Base-by-base conservation (phyloP, 2,329 filamentous ascomycete species). In the Fusarium abutilonis region DNA sequence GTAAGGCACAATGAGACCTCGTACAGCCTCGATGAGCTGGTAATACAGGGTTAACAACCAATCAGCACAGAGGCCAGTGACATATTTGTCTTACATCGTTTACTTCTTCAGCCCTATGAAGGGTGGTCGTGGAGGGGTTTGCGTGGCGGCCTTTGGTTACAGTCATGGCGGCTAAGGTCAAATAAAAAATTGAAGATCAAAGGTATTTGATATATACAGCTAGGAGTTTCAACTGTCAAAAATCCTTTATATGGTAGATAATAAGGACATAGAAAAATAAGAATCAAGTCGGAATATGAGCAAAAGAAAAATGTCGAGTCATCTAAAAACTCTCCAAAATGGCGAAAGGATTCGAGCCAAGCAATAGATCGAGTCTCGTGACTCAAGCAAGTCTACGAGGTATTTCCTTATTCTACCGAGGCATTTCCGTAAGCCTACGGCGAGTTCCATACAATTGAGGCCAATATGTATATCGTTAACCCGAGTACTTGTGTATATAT, bases 1-100 rank as follows among this genome's bases (percentile, higher is more conserved):
- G 74, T 90, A 93, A 1, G 88, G 87, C 17, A 92, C 78, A 54
- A 93, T 84, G 51, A 92, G 80, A 9, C 81, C 77, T 75, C 89
- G 85, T 44, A 93, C 84, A 4, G 89, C 84, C 52, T 83, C 80
- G 44, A 93, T 82, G 42, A 93, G 83, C 90, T 93, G 60, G 19
- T 29, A 17, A 31, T 50, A 55, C 29, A 62, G 29, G 57, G 63
- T 70, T 52, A 73, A 68, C 38, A 42, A 39, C 63, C 56, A 61
- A 66, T 66, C 52, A 56, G 40, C 17, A 41, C 21, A 28, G 28
- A 28, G 39, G 35, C 32, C 17, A 26, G 9, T 5, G 23, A 35
- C 13, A 41, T 35, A 43, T 48, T 35, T 63, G 54, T 66, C 70
- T 67, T 56, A 73, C 70, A 66, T 73, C 69, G 55, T 73, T 59